Percentiles rank a stretch among this genome's conserved stretches.
Conservation (phyloP, 2,329 filamentous ascomycete genomes). For the Pestalotiopsis sp. region DNA sequence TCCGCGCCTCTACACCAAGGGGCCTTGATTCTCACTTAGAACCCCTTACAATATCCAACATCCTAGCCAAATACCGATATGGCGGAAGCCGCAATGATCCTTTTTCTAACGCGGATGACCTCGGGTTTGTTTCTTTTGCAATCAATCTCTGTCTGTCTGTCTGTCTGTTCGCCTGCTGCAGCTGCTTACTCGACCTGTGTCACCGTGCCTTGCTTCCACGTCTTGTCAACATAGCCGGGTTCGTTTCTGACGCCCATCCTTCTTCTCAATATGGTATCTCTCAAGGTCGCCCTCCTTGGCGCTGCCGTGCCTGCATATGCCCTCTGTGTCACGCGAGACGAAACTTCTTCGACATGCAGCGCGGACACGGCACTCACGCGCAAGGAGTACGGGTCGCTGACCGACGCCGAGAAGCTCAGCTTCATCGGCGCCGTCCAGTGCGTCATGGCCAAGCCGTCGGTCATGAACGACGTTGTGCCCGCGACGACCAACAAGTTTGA, state of each 20-base stretch:
- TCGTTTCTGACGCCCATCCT: too few species aligned
- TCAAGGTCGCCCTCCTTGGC: not conserved
- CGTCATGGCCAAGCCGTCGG: constrained; percentile 22
- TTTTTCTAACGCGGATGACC: not conserved
- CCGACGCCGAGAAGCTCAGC: constrained; percentile 18
- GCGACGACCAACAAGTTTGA: constrained; percentile 26
- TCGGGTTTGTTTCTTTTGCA: not conserved
- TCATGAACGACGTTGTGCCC: constrained; percentile 20
- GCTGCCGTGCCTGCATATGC: not conserved
- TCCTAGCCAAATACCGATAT: not conserved
- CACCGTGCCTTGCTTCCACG: not conserved
- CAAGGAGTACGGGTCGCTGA: constrained; percentile 14
- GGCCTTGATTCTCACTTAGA: not conserved
- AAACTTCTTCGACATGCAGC: not conserved
- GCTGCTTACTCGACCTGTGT: too few species aligned
- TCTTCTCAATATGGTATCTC: not conserved
- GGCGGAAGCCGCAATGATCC: not conserved
- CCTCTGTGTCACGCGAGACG: not conserved
- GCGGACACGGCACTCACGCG: not conserved
- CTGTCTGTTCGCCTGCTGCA: too few species aligned
- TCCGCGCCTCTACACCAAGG: not conserved
- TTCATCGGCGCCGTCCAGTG: constrained; percentile 26
- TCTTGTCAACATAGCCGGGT: not conserved
- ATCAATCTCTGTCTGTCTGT: not conserved
- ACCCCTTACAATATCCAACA: constrained; percentile 1